Evolutionary conservation across 2,329 filamentous ascomycete species (phyloP), one percentile per base, ranked within the genome.

Genomic region (Xylaria hypoxylon): DNA sequence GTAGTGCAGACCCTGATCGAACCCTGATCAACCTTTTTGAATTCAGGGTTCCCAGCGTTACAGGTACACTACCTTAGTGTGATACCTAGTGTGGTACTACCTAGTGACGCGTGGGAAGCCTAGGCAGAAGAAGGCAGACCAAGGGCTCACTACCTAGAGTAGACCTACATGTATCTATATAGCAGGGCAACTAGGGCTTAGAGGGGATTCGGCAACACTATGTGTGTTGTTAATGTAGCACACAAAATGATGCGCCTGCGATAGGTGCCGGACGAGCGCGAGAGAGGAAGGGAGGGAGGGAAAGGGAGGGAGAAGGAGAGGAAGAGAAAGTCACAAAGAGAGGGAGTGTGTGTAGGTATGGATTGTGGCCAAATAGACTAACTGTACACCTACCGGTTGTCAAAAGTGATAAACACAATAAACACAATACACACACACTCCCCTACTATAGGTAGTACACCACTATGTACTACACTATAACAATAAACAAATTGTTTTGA

Each of bases 191-290:
- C 59, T 48, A 47, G 40, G 61, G 59, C 22, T 52, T 57, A 64
- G 60, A 45, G 59, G 44, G n/a, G 59, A n/a, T 61, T 48, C 64
- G 59, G 64, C 60, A 57, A 15, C 56, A 60, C 60, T 64, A 60
- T 44, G 56, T 60, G 17, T 44, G 11, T 19, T 47, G 48, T 45
- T 52, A 59, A 51, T 57, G 50, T 13, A 17, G 52, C 22, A 55
- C 22, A 26, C 33, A 40, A 47, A 33, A 59, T 38, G 24, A 55
- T 55, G 44, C 42, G n/a, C 59, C 24, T 19, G 22, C 50, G 55
- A 55, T 44, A 57, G 58, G 57, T 65, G 52, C 62, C 63, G 48
- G 13, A 44, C 56, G 11, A 48, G 35, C 45, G 42, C 47, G 6
- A 44, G 24, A 51, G 33, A 51, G 56, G 5, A 13, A 42, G 6